phyloP scores from a whole-genome alignment of 2,329 filamentous ascomycete species.

The Monosporascus sp. region DNA sequence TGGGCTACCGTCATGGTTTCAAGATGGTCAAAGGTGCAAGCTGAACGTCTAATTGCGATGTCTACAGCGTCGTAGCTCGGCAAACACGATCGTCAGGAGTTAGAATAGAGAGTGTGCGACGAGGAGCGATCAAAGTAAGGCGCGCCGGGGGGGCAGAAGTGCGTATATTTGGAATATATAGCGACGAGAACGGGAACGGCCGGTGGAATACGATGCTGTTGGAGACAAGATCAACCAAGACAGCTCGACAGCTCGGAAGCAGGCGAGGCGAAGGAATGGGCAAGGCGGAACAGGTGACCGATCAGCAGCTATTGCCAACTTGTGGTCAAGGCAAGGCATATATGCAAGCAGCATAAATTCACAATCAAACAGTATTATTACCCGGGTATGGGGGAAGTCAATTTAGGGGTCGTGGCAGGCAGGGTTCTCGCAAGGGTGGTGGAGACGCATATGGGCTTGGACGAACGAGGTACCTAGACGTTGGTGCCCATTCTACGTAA shows the following conservation, averaged over 20 bases:
- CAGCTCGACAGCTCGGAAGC: neutral
- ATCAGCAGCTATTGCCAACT: neutral
- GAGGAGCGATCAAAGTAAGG: neutral
- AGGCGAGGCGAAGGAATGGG: neutral
- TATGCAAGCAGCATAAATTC: neutral
- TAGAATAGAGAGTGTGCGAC: neutral
- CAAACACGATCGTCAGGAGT: neutral
- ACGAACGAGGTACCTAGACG: neutral
- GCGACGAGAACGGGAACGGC: neutral
- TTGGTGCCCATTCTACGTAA: no score
- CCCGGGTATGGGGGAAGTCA: neutral
- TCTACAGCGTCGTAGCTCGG: neutral
- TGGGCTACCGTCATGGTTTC: conserved; percentile 31
- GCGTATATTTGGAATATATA: neutral
- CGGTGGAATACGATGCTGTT: neutral
- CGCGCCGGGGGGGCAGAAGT: neutral
- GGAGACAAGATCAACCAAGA: neutral
- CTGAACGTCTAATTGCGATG: neutral
- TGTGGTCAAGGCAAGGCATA: neutral
- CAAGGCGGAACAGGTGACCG: neutral
- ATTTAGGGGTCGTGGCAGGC: neutral
- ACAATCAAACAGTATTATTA: neutral
- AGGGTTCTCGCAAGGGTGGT: neutral
- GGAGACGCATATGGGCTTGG: neutral
- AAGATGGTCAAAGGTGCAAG: conserved; percentile 2